These are phyloP conservation scores for Pleurotus sapidus DNA, from an alignment of 768 basidiomycete genomes.

Conservation along the genomic window DNA sequence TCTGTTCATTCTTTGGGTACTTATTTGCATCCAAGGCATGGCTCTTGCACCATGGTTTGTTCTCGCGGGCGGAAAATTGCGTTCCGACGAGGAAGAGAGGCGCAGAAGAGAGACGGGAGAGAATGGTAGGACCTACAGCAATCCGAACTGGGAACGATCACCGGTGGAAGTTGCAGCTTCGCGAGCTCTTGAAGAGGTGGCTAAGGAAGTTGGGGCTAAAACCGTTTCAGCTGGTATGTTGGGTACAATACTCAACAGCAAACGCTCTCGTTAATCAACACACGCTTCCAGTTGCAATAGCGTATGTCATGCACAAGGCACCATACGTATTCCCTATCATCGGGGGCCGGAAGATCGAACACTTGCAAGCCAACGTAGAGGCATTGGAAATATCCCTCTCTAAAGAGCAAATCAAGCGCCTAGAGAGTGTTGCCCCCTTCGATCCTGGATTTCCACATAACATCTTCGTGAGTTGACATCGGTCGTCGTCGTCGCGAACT, in stretches of 20 bases:
- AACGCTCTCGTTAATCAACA: too few relatives aligned
- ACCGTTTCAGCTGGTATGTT: slow-evolving; percentile 42
- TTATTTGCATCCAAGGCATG: slow-evolving; percentile 16
- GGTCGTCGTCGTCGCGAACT: background rate
- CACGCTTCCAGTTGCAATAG: slow-evolving; percentile 39
- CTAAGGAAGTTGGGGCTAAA: slow-evolving; percentile 44
- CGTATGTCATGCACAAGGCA: slow-evolving; percentile 53
- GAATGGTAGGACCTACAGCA: slow-evolving; percentile 30
- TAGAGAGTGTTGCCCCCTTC: slow-evolving; percentile 42
- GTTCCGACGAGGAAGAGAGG: slow-evolving; percentile 25
- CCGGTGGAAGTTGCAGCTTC: slow-evolving; percentile 39
- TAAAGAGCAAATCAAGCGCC: slow-evolving; percentile 38
- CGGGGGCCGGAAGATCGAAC: slow-evolving; percentile 51
- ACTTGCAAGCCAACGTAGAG: slow-evolving; percentile 47
- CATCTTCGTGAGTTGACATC: slow-evolving; percentile 27
- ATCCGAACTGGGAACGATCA: slow-evolving; percentile 40
- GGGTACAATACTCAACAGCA: too few relatives aligned
- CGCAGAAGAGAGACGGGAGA: slow-evolving; percentile 24
- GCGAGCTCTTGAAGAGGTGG: slow-evolving; percentile 46
- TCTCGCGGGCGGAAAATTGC: slow-evolving; percentile 22
- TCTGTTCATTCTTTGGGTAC: slow-evolving; percentile 17
- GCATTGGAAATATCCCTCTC: slow-evolving; percentile 45
- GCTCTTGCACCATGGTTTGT: slow-evolving; percentile 37
- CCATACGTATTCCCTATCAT: slow-evolving; percentile 51
- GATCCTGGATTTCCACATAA: slow-evolving; percentile 42